phyloP scores from a whole-genome alignment of 2,329 filamentous ascomycete species.

The Aspergillus terreus region DNA sequence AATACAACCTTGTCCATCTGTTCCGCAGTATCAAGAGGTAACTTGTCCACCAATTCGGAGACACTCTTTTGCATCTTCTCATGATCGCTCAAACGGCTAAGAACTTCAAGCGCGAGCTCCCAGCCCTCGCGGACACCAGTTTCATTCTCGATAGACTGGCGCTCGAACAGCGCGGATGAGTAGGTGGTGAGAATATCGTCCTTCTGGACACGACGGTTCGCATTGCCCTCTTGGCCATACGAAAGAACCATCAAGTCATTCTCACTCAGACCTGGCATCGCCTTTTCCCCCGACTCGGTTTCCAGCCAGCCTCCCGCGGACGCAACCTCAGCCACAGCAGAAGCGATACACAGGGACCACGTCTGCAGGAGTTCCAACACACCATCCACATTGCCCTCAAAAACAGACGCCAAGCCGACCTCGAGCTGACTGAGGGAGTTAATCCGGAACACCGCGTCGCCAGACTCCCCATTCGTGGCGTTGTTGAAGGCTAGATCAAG shows the following conservation, averaged over 20 bases:
- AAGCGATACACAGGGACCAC: constrained; percentile 77
- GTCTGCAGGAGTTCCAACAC: constrained; percentile 69
- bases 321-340: constrained; percentile 77
- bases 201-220: constrained; percentile 58
- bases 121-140: constrained; percentile 64
- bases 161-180: constrained; percentile 58
- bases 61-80: constrained; percentile 70
- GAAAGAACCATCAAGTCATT: constrained; percentile 84
- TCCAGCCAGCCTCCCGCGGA: constrained; percentile 81
- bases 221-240: constrained; percentile 56
- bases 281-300: constrained; percentile 50
- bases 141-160: constrained; percentile 30
- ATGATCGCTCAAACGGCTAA: constrained; percentile 75
- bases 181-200: constrained; percentile 77
- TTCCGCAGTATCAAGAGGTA: constrained; percentile 66
- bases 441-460: constrained; percentile 62
- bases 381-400: constrained; percentile 77
- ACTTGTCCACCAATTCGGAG: constrained; percentile 65
- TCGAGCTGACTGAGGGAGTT: constrained; percentile 74
- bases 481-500: constrained; percentile 66
- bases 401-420: constrained; percentile 74
- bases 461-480: constrained; percentile 61
- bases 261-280: constrained; percentile 66
- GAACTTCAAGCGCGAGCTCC: constrained; percentile 80
- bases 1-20: constrained; percentile 79